Evolutionary conservation across 2,329 filamentous ascomycete genomes (phyloP).

Genomic region (Pseudogymnoascus sp.): DNA sequence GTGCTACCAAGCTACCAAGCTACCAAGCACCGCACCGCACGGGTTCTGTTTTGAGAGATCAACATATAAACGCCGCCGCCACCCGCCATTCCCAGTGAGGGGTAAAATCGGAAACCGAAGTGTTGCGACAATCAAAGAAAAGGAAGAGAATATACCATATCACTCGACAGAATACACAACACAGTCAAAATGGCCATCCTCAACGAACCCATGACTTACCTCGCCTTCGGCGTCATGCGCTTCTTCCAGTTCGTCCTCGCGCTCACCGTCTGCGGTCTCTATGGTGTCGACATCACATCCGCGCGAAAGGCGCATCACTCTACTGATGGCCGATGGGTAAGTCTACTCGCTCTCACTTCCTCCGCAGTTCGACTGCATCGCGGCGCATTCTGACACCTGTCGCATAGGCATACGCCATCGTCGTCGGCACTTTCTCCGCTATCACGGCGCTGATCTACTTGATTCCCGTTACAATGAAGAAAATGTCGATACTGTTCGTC

Average conservation of each 20-base stretch:
- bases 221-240: conserved; percentile 59
- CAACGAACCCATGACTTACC: conserved; percentile 37
- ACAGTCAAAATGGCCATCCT: not conserved
- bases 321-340: conserved; percentile 64
- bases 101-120: not conserved
- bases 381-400: not conserved
- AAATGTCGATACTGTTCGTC: conserved; percentile 48
- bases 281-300: conserved; percentile 60
- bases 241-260: conserved; percentile 71
- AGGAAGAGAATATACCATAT: not conserved
- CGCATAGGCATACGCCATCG: conserved; percentile 61
- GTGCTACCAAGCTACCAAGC: not conserved
- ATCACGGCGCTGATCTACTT: conserved; percentile 60
- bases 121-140: not conserved
- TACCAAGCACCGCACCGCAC: not conserved
- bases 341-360: conserved; percentile 23
- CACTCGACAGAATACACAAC: not conserved
- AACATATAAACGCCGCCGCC: conserved; percentile 9
- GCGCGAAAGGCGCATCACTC: conserved; percentile 46
- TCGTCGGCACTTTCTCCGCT: conserved; percentile 60
- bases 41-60: not conserved
- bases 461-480: conserved; percentile 52
- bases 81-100: not conserved
- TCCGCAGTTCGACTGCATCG: not conserved
- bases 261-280: conserved; percentile 71